Evolutionary conservation across 768 basidiomycete genomes (phyloP).

Genomic region (Calvatia gigantea): DNA sequence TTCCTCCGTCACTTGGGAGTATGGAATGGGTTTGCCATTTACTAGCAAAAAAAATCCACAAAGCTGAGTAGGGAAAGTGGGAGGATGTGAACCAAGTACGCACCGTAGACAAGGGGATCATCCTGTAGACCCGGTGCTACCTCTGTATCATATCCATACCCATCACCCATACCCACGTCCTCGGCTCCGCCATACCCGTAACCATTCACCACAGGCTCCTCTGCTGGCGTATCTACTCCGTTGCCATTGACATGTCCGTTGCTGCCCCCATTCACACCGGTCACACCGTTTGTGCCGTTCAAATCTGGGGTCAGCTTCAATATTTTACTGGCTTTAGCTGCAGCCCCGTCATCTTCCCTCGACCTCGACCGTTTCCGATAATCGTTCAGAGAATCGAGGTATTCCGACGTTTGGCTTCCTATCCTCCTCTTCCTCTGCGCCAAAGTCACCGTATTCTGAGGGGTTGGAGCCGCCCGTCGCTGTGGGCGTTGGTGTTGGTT

Average conservation of each 20-base stretch:
- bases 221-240: slow-evolving; percentile 14
- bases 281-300: slow-evolving; percentile 8
- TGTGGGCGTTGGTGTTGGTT: slow-evolving; percentile 59
- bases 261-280: slow-evolving; percentile 15
- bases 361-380: slow-evolving; percentile 75
- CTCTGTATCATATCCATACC: slow-evolving; percentile 18
- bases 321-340: slow-evolving; percentile 39
- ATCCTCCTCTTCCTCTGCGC: slow-evolving; percentile 63
- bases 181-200: slow-evolving; percentile 17
- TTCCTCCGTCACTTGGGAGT: slow-evolving; percentile 85
- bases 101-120: slow-evolving; percentile 71
- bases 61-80: background rate
- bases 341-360: slow-evolving; percentile 36
- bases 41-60: slow-evolving; percentile 40
- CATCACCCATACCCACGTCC: slow-evolving; percentile 20
- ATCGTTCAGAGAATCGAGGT: slow-evolving; percentile 67
- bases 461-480: slow-evolving; percentile 41
- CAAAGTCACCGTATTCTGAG: slow-evolving; percentile 39
- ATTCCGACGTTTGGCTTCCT: slow-evolving; percentile 62
- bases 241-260: slow-evolving; percentile 14
- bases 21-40: slow-evolving; percentile 67
- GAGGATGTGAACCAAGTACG: slow-evolving; percentile 19
- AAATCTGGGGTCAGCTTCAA: slow-evolving; percentile 25
- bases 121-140: slow-evolving; percentile 27
- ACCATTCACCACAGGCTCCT: slow-evolving; percentile 21